These are phyloP conservation scores for Erythrophleum ivorense DNA, from an alignment of 331 rosid genomes.

Conservation along the genomic window DNA sequence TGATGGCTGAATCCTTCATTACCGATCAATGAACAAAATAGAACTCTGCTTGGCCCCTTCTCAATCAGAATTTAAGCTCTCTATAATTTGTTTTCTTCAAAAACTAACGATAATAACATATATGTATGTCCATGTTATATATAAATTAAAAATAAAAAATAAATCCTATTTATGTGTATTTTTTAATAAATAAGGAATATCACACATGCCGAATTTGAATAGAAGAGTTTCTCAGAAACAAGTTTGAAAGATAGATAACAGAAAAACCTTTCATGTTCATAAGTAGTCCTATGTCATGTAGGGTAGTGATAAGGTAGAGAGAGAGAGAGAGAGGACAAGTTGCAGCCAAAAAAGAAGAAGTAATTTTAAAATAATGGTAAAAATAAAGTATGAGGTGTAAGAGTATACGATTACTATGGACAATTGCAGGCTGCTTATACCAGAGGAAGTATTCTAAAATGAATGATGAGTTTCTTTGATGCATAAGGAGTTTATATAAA, in stretches of 20 bases:
- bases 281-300: too few species aligned
- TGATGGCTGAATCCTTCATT: slow-evolving; percentile 13
- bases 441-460: not conserved
- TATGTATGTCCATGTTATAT: not conserved
- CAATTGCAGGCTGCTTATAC: not conserved
- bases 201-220: not conserved
- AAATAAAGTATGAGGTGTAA: not conserved
- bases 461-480: not conserved
- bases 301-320: not conserved
- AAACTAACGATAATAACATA: not conserved
- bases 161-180: not conserved
- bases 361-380: not conserved
- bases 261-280: not conserved
- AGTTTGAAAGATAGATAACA: not conserved
- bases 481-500: not conserved
- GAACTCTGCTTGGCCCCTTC: not conserved
- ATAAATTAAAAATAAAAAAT: not conserved
- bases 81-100: not conserved
- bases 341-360: not conserved
- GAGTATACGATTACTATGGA: not conserved
- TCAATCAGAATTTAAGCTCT: not conserved
- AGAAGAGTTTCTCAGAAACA: too few species aligned
- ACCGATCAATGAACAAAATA: not conserved
- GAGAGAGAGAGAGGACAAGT: not conserved
- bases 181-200: not conserved